Base-by-base conservation (phyloP, 1,284 basidiomycete genomes). In the Ganoderma meredithae region DNA sequence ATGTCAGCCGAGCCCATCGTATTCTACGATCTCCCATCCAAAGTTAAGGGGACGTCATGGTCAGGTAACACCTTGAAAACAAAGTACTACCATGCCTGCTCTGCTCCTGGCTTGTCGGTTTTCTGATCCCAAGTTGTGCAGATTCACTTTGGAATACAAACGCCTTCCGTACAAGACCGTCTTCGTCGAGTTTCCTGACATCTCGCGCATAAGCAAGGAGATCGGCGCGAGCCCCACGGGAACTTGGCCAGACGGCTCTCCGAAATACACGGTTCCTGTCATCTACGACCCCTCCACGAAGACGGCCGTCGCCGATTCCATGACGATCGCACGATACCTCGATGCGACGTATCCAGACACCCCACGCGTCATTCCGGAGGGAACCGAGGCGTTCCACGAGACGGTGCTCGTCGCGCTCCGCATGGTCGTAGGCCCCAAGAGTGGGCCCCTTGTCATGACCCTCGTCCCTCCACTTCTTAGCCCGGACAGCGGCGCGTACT, bases 301-400 rank as follows among this genome's bases (percentile, higher is more conserved):
- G 2, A 69, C 69, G 0, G 71, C 74, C 59, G 66, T 86, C 41
- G 73, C 81, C 12, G 83, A 86, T 63, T 84, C 84, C 0, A 31
- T 73, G 19, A 65, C 61, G n/a, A 87, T 87, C 64, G 83, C 82
- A 1, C 73, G 80, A 47, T 86, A 85, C 64, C 81, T 86, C 66
- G 85, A 86, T 67, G 70, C 73, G 52, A 79, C 79, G 15, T 87
- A 85, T 72, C 83, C 85, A 0, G 76, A 80, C 52, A 78, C 79
- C 0, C 78, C 76, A 4, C 64, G 62, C 36, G 70, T 81, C 17
- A 69, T 82, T 39, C 80, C 79, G 5, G 52, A 55, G 17, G 52
- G 52, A 2, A 55, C 52, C 1, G 66, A 66, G 13, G 64, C 66
- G 17, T 59, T 68, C 56, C 69, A 70, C 64, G 71, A 59, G 8